Percentiles rank a stretch among this genome's conserved stretches.
These are phyloP conservation scores for Agroathelia rolfsii DNA, from an alignment of 1,284 basidiomycete species.

Conservation along the genomic window DNA sequence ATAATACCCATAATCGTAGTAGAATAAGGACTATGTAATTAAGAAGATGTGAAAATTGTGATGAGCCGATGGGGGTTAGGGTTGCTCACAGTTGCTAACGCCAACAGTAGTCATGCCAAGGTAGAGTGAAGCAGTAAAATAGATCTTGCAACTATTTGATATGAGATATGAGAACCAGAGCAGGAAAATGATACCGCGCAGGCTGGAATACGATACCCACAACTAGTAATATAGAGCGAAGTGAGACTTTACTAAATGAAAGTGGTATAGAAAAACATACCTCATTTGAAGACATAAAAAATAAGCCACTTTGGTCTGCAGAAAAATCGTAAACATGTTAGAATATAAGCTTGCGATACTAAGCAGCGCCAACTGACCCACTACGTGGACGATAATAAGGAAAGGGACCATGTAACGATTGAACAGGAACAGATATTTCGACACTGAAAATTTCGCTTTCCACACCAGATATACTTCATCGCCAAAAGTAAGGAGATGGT, in stretches of 20 bases:
- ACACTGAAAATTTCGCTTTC: constrained; percentile 27
- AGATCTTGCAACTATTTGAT: constrained; percentile 24
- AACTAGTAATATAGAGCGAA: constrained; percentile 14
- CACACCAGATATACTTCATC: constrained; percentile 38
- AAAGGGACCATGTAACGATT: constrained; percentile 36
- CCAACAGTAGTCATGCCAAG: constrained; percentile 28
- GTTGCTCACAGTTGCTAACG: constrained; percentile 28
- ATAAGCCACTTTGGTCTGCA: constrained; percentile 19
- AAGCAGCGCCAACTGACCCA: constrained; percentile 24
- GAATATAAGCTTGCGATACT: constrained; percentile 1
- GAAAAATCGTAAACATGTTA: background rate
- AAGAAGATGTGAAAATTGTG: constrained; percentile 6
- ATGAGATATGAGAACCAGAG: constrained; percentile 2
- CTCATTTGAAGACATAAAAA: constrained; percentile 9
- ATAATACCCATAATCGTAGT: constrained; percentile 33
- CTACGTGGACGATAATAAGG: constrained; percentile 25
- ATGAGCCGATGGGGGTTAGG: background rate
- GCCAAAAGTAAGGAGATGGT: constrained; percentile 34
- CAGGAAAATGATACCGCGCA: too few species aligned
- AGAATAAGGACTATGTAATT: constrained; percentile 26
- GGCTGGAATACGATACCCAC: too few species aligned
- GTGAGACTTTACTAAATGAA: too few species aligned
- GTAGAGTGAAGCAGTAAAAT: constrained; percentile 22
- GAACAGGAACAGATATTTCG: constrained; percentile 35
- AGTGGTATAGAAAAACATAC: background rate